Evolutionary conservation across 2,329 filamentous ascomycete genomes (phyloP).

Genomic region (Alternaria sp.): DNA sequence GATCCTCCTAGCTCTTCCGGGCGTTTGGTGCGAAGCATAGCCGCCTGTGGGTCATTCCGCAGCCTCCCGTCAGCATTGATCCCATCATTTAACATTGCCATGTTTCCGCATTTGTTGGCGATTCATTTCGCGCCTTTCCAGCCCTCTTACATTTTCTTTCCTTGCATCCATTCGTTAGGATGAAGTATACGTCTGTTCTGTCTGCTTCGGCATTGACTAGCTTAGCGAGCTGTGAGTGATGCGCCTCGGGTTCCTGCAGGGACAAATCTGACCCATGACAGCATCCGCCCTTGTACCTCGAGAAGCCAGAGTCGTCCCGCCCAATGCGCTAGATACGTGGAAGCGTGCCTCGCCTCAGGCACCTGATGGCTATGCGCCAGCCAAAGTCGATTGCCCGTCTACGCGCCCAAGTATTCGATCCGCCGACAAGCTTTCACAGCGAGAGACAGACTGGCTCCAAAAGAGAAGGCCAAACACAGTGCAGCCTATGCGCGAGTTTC

Average conservation of each 20-base stretch:
- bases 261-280: constrained; percentile 31
- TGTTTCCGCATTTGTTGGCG: constrained; percentile 16
- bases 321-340: constrained; percentile 29
- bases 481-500: constrained; percentile 75
- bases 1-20: constrained; percentile 18
- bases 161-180: constrained; percentile 18
- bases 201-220: constrained; percentile 41
- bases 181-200: constrained; percentile 40
- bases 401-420: constrained; percentile 73
- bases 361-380: constrained; percentile 76
- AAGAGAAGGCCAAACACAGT: constrained; percentile 76
- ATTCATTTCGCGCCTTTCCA: constrained; percentile 1
- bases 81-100: constrained; percentile 21
- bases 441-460: constrained; percentile 78
- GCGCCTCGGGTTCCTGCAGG: constrained; percentile 1
- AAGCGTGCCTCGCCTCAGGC: constrained; percentile 62
- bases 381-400: constrained; percentile 71
- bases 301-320: constrained; percentile 30
- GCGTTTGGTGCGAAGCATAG: constrained; percentile 19
- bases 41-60: constrained; percentile 20
- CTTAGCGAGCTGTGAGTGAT: constrained; percentile 40
- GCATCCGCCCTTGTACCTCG: constrained; percentile 38
- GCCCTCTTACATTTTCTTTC: constrained; percentile 2
- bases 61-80: constrained; percentile 16
- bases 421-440: constrained; percentile 68